A percentile compares a stretch with the other conserved stretches of the same genome.
Conservation (phyloP, 148 eudicot genomes). For the Drosera capensis region DNA sequence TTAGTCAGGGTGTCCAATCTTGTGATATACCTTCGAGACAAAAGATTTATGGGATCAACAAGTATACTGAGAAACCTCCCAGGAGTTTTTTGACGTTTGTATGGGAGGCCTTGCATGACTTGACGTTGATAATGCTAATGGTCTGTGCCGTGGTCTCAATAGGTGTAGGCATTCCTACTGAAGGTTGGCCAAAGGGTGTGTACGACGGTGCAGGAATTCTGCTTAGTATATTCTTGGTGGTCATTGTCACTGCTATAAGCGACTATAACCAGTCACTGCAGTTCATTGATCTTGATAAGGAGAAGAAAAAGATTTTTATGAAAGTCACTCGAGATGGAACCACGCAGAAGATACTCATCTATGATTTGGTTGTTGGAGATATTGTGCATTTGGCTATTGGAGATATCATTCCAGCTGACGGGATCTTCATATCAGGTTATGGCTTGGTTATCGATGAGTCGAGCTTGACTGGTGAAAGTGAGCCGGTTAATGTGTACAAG, state of each 20-base stretch:
- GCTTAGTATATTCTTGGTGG: constrained; percentile 63
- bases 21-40: constrained; percentile 35
- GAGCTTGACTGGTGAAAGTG: constrained; percentile 87
- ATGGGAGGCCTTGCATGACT: constrained; percentile 90
- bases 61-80: constrained; percentile 64
- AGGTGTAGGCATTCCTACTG: constrained; percentile 71
- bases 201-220: constrained; percentile 82
- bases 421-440: constrained; percentile 68
- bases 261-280: constrained; percentile 87
- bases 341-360: constrained; percentile 61
- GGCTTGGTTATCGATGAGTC: constrained; percentile 77
- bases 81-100: constrained; percentile 74
- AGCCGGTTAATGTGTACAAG: constrained; percentile 32
- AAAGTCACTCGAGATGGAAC: constrained; percentile 77
- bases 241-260: constrained; percentile 70
- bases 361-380: constrained; percentile 86
- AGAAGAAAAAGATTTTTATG: constrained; percentile 69
- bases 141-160: constrained; percentile 88
- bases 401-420: constrained; percentile 88
- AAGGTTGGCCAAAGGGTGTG: constrained; percentile 79
- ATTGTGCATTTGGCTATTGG: constrained; percentile 65
- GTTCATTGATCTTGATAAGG: constrained; percentile 72
- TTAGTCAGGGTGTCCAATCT: constrained; percentile 44
- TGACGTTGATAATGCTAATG: constrained; percentile 72
- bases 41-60: constrained; percentile 52